Percentiles rank a stretch among this genome's conserved stretches.
Evolutionary conservation across 2,329 filamentous ascomycete genomes (phyloP).

Genomic region (Phaeosphaeriaceae sp.): DNA sequence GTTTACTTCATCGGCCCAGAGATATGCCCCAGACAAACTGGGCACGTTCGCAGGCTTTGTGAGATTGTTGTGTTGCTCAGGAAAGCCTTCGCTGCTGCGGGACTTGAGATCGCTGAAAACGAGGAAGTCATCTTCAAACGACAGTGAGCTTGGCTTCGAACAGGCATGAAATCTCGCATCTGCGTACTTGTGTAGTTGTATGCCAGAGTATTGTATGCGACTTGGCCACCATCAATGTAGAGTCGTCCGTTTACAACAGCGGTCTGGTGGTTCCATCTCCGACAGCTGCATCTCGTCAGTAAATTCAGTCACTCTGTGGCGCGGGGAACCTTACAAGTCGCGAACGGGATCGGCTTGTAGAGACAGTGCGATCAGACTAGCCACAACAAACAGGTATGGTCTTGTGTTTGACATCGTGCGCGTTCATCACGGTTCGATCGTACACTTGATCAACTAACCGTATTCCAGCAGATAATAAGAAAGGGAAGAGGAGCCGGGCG

Average conservation of each 20-base stretch:
- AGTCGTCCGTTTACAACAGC: slow-evolving; percentile 65
- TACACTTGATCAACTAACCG: neutral
- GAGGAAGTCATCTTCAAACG: slow-evolving; percentile 58
- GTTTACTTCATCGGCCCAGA: slow-evolving; percentile 69
- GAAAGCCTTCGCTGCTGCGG: slow-evolving; percentile 52
- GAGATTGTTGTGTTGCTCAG: slow-evolving; percentile 63
- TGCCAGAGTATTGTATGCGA: slow-evolving; percentile 44
- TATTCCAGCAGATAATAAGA: neutral
- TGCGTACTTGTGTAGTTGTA: slow-evolving; percentile 61
- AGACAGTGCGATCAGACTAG: slow-evolving; percentile 34
- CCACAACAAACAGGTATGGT: slow-evolving; percentile 32
- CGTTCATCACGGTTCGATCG: slow-evolving; percentile 30
- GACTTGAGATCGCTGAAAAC: slow-evolving; percentile 64
- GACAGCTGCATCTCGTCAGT: slow-evolving; percentile 33
- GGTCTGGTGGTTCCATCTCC: slow-evolving; percentile 64
- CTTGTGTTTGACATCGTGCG: slow-evolving; percentile 41
- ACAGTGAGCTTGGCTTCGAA: slow-evolving; percentile 13
- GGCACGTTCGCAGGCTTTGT: slow-evolving; percentile 67
- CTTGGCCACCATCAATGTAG: slow-evolving; percentile 64
- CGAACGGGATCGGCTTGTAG: slow-evolving; percentile 58
- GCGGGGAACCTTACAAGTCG: slow-evolving; percentile 50
- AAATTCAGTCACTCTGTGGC: neutral
- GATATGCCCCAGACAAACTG: slow-evolving; percentile 54
- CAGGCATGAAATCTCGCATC: neutral
- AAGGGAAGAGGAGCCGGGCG: slow-evolving; percentile 15